Base-by-base conservation (phyloP, 2,329 filamentous ascomycete species). In the Periconia sp. region DNA sequence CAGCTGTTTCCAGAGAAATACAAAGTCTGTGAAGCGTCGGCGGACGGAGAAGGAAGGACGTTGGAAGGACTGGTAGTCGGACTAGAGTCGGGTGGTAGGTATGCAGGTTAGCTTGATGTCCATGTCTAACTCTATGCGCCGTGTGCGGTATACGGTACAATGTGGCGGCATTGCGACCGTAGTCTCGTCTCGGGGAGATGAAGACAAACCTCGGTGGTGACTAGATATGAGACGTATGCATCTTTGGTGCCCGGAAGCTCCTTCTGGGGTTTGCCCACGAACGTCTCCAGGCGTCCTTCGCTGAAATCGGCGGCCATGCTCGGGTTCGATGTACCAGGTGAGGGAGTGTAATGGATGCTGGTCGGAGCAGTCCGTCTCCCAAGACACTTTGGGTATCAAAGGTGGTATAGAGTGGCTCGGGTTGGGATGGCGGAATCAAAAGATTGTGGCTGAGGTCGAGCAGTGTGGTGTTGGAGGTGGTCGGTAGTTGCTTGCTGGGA, bases 231-330 rank as follows among this genome's bases (percentile, higher is more conserved):
- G 54, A 97, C 89, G 77, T 96, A 99, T 50, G 91, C 89, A 76
- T 97, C 94, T 75, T 97, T 97, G 54, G 92, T 95, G 45, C 94
- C 93, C 68, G 97, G 91, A 68, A 93, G 94, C 79, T 97, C 94
- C 76, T 97, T 97, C 74, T 93, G 84, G 18, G 94, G 92, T 54
- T 87, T 84, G 50, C 86, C 85, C 17, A 99, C 93, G 17, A 80
- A 85, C 72, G 92, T 97, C 69, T 96, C 89, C 42, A 99, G 82
- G 52, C 85, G 82, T 61, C 95, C 93, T 61, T 86, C 81, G 57
- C 62, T 66, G 64, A 71, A 74, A 61, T 74, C 70, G 41, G 60
- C 63, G 9, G 66, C 63, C 68, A 71, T 71, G 11, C 23, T 40
- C 10, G 33, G 23, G 30, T 47, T 19, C 18, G 41, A 23, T 18